A percentile compares a stretch with the other conserved stretches of the same genome.
phyloP scores from a whole-genome alignment of 148 eudicot genomes.

The Fagopyrum tataricum region DNA sequence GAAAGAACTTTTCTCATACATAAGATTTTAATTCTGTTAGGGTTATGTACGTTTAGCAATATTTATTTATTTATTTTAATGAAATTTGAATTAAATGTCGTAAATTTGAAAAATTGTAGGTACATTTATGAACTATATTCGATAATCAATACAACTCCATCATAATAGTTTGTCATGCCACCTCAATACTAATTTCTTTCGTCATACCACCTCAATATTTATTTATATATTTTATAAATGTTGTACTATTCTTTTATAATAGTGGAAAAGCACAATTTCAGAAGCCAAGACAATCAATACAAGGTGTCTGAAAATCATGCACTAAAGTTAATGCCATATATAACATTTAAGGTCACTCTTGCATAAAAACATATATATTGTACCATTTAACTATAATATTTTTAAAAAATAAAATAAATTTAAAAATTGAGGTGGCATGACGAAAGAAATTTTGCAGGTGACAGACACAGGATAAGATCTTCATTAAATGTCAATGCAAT shows the following conservation, averaged over 20 bases:
- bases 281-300: neutral
- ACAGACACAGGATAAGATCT: slow-evolving; percentile 1
- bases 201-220: too few species aligned
- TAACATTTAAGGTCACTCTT: neutral
- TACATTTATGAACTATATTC: too few species aligned
- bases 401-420: neutral
- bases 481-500: neutral
- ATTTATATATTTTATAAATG: too few species aligned
- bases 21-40: too few species aligned
- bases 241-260: neutral
- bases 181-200: too few species aligned
- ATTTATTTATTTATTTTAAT: too few species aligned
- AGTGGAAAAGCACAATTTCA: slow-evolving; percentile 8
- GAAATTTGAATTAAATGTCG: too few species aligned
- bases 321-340: slow-evolving; percentile 4
- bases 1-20: too few species aligned
- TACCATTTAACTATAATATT: neutral
- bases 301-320: slow-evolving; percentile 6
- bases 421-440: slow-evolving; percentile 3
- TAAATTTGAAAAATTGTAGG: too few species aligned
- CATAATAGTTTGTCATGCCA: too few species aligned
- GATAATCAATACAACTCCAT: too few species aligned
- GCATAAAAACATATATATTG: neutral
- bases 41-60: too few species aligned
- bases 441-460: neutral